These are phyloP conservation scores for Clitocybe nebularis DNA, from an alignment of 1,284 basidiomycete genomes.

Conservation along the genomic window DNA sequence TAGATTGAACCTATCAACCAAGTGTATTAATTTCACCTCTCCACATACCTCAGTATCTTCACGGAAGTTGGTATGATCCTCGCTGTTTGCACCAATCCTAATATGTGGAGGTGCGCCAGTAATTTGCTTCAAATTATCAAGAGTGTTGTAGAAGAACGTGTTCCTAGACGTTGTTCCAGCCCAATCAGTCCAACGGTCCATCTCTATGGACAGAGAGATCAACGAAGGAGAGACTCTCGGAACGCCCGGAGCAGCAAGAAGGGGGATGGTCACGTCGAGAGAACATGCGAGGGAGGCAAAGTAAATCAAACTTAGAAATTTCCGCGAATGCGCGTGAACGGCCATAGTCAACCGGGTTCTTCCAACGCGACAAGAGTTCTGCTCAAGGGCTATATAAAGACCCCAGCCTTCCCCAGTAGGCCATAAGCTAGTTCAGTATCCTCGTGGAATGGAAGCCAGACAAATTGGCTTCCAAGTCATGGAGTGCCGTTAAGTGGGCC, in stretches of 20 bases:
- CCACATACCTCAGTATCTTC: constrained; percentile 35
- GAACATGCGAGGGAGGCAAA: constrained; percentile 6
- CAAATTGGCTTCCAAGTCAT: constrained; percentile 1
- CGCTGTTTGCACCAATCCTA: constrained; percentile 60
- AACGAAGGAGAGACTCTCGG: constrained; percentile 38
- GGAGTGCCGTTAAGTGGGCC: constrained; percentile 7
- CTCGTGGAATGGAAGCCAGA: constrained; percentile 8
- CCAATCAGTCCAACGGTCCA: constrained; percentile 68
- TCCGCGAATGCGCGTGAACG: too few relatives aligned
- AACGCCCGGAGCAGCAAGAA: constrained; percentile 21
- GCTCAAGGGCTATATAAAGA: not conserved
- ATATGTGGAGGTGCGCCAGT: constrained; percentile 55
- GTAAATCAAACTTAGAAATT: too few relatives aligned
- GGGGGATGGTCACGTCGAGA: constrained; percentile 25
- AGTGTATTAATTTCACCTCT: not conserved
- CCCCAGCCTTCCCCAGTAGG: not conserved
- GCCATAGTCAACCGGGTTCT: too few relatives aligned
- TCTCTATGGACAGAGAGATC: constrained; percentile 65
- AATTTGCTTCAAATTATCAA: constrained; percentile 51
- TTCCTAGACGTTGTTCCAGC: constrained; percentile 45
- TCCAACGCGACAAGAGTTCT: too few relatives aligned
- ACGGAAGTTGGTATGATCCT: constrained; percentile 58
- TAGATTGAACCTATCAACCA: constrained; percentile 2
- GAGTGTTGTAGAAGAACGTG: constrained; percentile 52
- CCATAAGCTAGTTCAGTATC: constrained; percentile 8